Base-by-base conservation (phyloP, 2,329 filamentous ascomycete genomes). In the Amphichorda felina region DNA sequence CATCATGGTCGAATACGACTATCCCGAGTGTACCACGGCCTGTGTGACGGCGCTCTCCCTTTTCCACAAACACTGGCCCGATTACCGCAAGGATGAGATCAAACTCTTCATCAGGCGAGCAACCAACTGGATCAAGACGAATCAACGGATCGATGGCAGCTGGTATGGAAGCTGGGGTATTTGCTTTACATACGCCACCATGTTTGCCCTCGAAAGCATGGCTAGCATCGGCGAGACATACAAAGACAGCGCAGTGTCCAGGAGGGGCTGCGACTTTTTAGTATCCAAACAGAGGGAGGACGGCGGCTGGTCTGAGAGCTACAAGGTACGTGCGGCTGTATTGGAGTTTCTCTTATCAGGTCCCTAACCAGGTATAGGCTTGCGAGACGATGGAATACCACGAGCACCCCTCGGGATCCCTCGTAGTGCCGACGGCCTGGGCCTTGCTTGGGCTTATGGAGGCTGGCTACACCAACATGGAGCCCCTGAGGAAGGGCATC, bases 101-200 rank as follows among this genome's bases (percentile, higher is more conserved):
- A 65, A 72, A 8, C 54, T 52, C 1, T 86, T 91, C 48, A 80
- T 91, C 44, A 62, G 64, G 15, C 71, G 79, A 26, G 87, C 88
- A 0, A 75, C 94, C 1, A 63, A 68, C 34, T 96, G 87, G 64
- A 94, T 98, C 57, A 83, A 87, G 51, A 69, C 69, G 2, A 73
- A 78, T 3, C 91, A 96, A 58, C 66, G 73, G 2, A 56, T 69
- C 0, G 86, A 96, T 46, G 91, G 91, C n/a, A 82, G 81, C 40
- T 98, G 91, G 91, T 96, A 98, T 53, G 91, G 91, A 31, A 87
- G 78, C 52, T 98, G 91, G 91, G 91, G 85, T 35, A 93, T 98
- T 49, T 98, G 91, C 62, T 98, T 94, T 58, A 95, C 88, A 0
- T 98, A 98, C 53, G 91, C 88, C 1, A 83, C 77, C 43, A 93